Evolutionary conservation across 2,329 filamentous ascomycete species (phyloP).

Genomic region (Bipolaris sorokiniana): DNA sequence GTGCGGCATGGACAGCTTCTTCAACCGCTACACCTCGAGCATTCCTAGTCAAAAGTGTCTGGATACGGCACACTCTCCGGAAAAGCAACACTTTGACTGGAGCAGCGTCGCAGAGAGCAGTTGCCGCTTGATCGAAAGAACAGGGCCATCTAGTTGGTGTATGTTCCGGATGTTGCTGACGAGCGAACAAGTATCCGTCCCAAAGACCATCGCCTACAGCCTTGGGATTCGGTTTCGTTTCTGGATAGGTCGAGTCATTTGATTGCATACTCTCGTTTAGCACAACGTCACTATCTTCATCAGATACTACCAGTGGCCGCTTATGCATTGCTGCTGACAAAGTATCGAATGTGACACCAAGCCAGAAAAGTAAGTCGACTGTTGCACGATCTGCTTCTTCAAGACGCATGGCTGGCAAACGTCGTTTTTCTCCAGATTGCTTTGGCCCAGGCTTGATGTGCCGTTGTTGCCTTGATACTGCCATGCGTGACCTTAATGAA

Average conservation of each 20-base stretch:
- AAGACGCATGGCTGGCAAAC: slow-evolving; percentile 27
- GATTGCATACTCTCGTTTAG: slow-evolving; percentile 19
- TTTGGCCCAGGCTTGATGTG: slow-evolving; percentile 13
- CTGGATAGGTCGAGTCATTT: slow-evolving; percentile 1
- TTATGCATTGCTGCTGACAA: slow-evolving; percentile 61
- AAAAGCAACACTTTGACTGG: slow-evolving; percentile 66
- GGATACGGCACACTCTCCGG: slow-evolving; percentile 62
- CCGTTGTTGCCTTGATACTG: slow-evolving; percentile 25
- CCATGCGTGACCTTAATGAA: slow-evolving; percentile 40
- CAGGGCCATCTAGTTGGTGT: slow-evolving; percentile 59
- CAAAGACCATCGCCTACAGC: slow-evolving; percentile 37
- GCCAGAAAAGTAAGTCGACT: slow-evolving; percentile 63
- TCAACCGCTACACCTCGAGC: slow-evolving; percentile 52
- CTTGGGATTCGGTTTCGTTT: not conserved
- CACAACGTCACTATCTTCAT: slow-evolving; percentile 54
- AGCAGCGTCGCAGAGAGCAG: slow-evolving; percentile 59
- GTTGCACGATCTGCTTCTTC: slow-evolving; percentile 53
- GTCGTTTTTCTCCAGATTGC: slow-evolving; percentile 22
- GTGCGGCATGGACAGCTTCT: slow-evolving; percentile 55
- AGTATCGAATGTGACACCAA: slow-evolving; percentile 65
- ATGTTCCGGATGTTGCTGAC: slow-evolving; percentile 27
- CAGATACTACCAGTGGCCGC: slow-evolving; percentile 53
- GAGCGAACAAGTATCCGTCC: slow-evolving; percentile 50
- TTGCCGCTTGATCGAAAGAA: slow-evolving; percentile 58
- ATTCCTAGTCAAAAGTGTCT: slow-evolving; percentile 57